Conservation (phyloP, 2,329 filamentous ascomycete species). For the Chaetomiaceae sp. region DNA sequence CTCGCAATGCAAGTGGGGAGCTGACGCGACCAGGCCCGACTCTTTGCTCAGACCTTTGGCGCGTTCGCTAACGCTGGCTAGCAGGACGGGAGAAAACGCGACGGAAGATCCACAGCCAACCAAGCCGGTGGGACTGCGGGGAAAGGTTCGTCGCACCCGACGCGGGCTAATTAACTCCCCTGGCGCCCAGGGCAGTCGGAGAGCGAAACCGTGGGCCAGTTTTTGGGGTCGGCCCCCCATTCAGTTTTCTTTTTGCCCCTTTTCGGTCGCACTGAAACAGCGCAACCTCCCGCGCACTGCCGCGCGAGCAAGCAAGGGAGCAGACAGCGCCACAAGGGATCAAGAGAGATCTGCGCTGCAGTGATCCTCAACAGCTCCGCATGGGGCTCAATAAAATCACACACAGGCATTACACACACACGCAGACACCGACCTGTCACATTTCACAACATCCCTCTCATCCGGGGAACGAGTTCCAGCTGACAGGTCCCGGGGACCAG, state of each 20-base stretch:
- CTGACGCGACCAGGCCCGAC: slow-evolving; percentile 2
- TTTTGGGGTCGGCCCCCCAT: neutral
- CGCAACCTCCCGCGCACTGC: too few relatives aligned
- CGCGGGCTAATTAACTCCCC: slow-evolving; percentile 7
- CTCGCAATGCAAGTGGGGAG: neutral
- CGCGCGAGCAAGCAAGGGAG: neutral
- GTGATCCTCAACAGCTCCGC: neutral
- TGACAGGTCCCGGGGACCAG: neutral
- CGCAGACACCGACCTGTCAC: slow-evolving; percentile 3
- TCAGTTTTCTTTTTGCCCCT: neutral
- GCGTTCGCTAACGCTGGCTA: too few relatives aligned
- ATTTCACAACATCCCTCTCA: neutral
- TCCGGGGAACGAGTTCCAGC: neutral
- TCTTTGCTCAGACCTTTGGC: too few relatives aligned
- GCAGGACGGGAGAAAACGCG: neutral
- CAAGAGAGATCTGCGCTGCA: neutral
- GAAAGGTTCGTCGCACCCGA: neutral
- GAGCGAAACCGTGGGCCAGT: too few relatives aligned
- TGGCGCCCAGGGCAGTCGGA: too few relatives aligned
- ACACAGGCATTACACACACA: too few relatives aligned
- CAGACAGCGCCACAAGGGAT: too few relatives aligned
- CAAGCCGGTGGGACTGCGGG: slow-evolving; percentile 1
- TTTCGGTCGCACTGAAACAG: too few relatives aligned
- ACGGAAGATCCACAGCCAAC: slow-evolving; percentile 1
- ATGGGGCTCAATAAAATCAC: too few relatives aligned